These are phyloP conservation scores for Podospora fimiseda DNA, from an alignment of 495 filamentous ascomycete genomes.

Conservation along the genomic window DNA sequence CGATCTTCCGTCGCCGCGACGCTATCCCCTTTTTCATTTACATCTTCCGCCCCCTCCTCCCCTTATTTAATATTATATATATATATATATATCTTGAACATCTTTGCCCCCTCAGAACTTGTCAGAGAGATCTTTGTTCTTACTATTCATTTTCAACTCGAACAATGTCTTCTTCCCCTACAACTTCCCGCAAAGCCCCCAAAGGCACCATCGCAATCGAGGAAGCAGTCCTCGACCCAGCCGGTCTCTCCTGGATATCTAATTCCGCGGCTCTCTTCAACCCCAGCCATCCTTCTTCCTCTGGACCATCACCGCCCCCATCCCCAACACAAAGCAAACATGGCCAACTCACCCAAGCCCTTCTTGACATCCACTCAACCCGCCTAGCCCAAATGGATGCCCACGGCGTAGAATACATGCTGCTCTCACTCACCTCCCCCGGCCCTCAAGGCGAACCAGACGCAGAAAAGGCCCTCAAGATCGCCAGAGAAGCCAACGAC, in stretches of 20 bases:
- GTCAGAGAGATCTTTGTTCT: background rate
- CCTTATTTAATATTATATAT: background rate
- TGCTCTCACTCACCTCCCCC: slow-evolving; percentile 50
- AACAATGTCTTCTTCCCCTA: background rate
- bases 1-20: too few species aligned
- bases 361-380: slow-evolving; percentile 40
- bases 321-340: slow-evolving; percentile 1
- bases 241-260: slow-evolving; percentile 24
- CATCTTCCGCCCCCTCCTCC: background rate
- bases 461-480: slow-evolving; percentile 23
- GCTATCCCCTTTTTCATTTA: too few species aligned
- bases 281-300: slow-evolving; percentile 12
- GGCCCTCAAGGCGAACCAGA: slow-evolving; percentile 53
- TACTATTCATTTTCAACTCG: background rate
- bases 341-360: slow-evolving; percentile 10
- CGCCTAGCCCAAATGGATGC: slow-evolving; percentile 50
- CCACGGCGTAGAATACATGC: slow-evolving; percentile 55
- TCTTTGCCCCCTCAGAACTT: background rate
- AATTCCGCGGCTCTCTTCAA: slow-evolving; percentile 25
- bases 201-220: slow-evolving; percentile 54
- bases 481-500: slow-evolving; percentile 50
- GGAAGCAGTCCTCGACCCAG: slow-evolving; percentile 48
- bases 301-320: slow-evolving; percentile 1
- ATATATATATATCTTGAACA: background rate
- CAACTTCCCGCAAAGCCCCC: slow-evolving; percentile 31